phyloP scores from a whole-genome alignment of 2,329 filamentous ascomycete species.

The Botrytis elliptica region DNA sequence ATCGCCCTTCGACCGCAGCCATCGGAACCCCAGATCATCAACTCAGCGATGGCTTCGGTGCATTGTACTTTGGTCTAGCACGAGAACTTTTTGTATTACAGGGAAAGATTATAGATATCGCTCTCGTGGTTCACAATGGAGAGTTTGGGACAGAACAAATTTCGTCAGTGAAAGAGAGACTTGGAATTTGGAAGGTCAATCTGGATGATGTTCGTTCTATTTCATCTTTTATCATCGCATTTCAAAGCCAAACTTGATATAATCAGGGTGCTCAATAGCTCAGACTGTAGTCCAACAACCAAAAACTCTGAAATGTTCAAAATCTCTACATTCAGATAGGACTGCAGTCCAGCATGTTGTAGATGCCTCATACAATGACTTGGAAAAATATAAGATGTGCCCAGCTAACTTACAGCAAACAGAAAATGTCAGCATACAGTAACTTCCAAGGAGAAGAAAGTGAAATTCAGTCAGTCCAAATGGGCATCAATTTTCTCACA shows the following conservation, averaged over 20 bases:
- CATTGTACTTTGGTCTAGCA: slow-evolving; percentile 18
- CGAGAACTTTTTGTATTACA: slow-evolving; percentile 20
- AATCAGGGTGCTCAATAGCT: not conserved
- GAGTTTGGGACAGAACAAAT: not conserved
- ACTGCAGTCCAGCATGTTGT: not conserved
- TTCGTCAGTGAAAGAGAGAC: not conserved
- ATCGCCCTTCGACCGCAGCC: not conserved
- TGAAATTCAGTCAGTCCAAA: slow-evolving; percentile 17
- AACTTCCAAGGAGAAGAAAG: not conserved
- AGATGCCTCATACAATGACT: not conserved
- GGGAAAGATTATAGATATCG: slow-evolving; percentile 23
- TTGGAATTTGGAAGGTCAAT: not conserved
- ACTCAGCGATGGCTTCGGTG: slow-evolving; percentile 17
- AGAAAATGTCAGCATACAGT: slow-evolving; percentile 1
- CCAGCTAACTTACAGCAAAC: not conserved
- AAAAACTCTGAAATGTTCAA: not conserved
- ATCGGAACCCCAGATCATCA: not conserved
- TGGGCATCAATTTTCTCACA: slow-evolving; percentile 23
- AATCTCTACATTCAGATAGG: not conserved
- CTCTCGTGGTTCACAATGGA: not conserved
- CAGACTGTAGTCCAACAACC: not conserved
- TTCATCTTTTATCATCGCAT: not conserved
- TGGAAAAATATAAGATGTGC: too few species aligned
- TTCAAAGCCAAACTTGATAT: not conserved
- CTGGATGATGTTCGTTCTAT: slow-evolving; percentile 2